Conservation (phyloP, 768 basidiomycete species). For the Termitomyces sp. region DNA sequence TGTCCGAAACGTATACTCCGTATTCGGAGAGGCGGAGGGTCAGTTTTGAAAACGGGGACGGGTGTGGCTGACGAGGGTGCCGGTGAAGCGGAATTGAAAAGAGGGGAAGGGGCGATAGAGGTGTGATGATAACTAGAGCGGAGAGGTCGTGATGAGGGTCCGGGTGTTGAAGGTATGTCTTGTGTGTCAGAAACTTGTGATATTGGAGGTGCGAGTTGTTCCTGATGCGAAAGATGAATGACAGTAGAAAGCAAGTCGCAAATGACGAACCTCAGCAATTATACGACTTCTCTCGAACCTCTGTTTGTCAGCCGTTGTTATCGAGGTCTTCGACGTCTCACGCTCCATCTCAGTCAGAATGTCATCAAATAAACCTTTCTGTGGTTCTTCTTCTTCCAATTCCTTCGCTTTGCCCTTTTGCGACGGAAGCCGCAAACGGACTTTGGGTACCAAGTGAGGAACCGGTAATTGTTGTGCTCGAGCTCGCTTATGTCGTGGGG, state of each 20-base stretch:
- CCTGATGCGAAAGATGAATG: constrained; percentile 27
- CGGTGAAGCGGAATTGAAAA: constrained; percentile 35
- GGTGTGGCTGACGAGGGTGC: constrained; percentile 34
- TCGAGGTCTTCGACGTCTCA: constrained; percentile 67
- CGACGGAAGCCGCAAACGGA: constrained; percentile 46
- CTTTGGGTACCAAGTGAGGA: constrained; percentile 27
- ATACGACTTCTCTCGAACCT: constrained; percentile 71
- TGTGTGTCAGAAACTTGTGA: constrained; percentile 18
- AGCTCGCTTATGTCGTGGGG: constrained; percentile 40
- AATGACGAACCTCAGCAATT: constrained; percentile 65
- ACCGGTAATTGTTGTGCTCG: constrained; percentile 36
- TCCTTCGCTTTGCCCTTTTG: constrained; percentile 69
- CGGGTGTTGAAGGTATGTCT: constrained; percentile 33
- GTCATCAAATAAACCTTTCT: constrained; percentile 79
- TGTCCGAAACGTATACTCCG: constrained; percentile 86
- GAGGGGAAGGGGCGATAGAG: constrained; percentile 33
- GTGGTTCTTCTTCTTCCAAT: constrained; percentile 57
- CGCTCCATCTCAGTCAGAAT: constrained; percentile 67
- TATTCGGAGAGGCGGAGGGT: constrained; percentile 59
- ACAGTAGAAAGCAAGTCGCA: constrained; percentile 10
- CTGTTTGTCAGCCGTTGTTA: constrained; percentile 56
- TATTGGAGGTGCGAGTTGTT: constrained; percentile 41
- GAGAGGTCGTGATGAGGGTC: constrained; percentile 58
- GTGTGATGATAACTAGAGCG: constrained; percentile 52
- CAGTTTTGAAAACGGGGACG: constrained; percentile 26